Percentiles rank a stretch among this genome's conserved stretches.
Conservation (phyloP, 164 flowering plant species). For the Piper longum region DNA sequence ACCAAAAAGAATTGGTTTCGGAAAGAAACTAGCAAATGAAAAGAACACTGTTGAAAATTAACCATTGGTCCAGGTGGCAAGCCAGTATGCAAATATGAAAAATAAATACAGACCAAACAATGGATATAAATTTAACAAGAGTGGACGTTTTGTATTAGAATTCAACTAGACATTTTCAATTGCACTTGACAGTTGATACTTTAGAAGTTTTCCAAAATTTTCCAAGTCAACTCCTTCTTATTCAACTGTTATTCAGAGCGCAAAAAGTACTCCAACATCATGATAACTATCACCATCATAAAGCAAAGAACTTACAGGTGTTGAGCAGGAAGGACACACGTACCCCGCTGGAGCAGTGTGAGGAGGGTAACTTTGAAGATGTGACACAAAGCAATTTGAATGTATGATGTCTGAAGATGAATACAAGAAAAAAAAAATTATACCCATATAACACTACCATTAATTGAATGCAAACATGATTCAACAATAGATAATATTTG, state of each 20-base stretch:
- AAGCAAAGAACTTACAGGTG: constrained; percentile 38
- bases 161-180: background rate
- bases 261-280: background rate
- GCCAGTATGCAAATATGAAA: background rate
- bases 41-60: too few species aligned
- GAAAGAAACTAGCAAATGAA: too few species aligned
- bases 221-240: too few species aligned
- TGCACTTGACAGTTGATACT: background rate
- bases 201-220: too few species aligned
- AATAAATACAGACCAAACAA: background rate
- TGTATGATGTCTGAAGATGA: constrained; percentile 65
- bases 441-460: background rate
- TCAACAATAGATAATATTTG: background rate
- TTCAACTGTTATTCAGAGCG: background rate
- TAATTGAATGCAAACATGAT: constrained; percentile 1
- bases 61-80: too few species aligned
- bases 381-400: constrained; percentile 78
- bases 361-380: constrained; percentile 73
- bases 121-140: background rate
- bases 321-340: constrained; percentile 77
- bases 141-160: background rate
- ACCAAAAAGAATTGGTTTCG: too few species aligned
- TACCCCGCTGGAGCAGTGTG: constrained; percentile 97
- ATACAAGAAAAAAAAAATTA: constrained; percentile 4
- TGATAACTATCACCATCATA: background rate